These are phyloP conservation scores for Pseudevernia furfuracea DNA, from an alignment of 495 filamentous ascomycete species.

Conservation along the genomic window DNA sequence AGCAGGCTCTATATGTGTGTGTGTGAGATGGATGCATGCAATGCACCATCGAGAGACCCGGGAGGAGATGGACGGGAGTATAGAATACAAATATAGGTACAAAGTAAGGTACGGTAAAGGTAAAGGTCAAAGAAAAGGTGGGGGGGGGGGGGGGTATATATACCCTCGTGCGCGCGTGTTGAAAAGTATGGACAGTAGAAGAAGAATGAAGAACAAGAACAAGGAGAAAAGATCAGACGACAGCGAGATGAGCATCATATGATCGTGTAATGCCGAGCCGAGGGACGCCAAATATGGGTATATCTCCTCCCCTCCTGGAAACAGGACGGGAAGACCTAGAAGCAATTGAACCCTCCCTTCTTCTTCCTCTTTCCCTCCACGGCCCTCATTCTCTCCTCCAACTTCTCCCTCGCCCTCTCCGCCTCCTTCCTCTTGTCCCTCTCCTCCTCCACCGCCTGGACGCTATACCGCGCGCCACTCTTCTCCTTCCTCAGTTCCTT, in stretches of 20 bases:
- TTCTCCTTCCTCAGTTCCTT: constrained; percentile 61
- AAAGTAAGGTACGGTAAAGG: no score
- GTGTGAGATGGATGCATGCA: no score
- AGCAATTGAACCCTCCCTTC: constrained; percentile 94
- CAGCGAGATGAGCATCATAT: no score
- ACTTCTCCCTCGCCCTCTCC: constrained; percentile 74
- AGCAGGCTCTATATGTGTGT: no score
- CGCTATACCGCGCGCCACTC: constrained; percentile 64
- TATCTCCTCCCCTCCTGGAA: not conserved
- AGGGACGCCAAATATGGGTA: not conserved
- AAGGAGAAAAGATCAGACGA: no score
- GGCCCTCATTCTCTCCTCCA: constrained; percentile 92
- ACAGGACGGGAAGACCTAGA: constrained; percentile 39
- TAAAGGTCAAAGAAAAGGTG: no score
- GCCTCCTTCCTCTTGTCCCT: constrained; percentile 77
- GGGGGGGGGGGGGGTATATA: no score
- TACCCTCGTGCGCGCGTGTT: not conserved
- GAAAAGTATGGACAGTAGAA: not conserved
- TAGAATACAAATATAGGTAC: no score
- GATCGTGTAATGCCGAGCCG: no score
- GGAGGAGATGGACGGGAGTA: no score
- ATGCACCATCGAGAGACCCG: no score
- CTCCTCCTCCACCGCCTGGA: constrained; percentile 93
- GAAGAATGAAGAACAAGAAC: not conserved
- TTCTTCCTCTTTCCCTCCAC: constrained; percentile 97